Base-by-base conservation (phyloP, 768 basidiomycete genomes). In the Leccinum truebloodii region DNA sequence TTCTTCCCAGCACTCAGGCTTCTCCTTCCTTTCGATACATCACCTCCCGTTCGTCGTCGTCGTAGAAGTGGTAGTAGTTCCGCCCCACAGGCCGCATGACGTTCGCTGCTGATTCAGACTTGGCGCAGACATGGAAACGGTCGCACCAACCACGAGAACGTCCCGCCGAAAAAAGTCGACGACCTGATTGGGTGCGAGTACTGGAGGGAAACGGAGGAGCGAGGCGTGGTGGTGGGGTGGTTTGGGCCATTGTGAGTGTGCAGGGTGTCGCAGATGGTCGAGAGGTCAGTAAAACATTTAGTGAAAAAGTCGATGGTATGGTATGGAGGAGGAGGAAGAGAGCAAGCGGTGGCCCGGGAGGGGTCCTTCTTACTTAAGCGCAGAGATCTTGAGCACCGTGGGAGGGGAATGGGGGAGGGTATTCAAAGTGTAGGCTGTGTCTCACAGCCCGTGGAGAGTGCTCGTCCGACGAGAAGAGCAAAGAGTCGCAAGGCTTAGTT, bases 141-240 rank as follows among this genome's bases (percentile, higher is more conserved):
- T 32, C 7, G 59, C 14, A 12, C 53, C 58, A 30, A 59, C 10
- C 20, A 26, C 12, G 32, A 63, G 58, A 37, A 61, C 5, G 52
- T 72, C 71, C 64, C 63, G 56, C 1, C 69, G 69, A 58, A 72
- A 72, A 18, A 71, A 73, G 59, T 72, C 71, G 44, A 69, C 59
- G 6, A 65, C 69, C 34, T 63, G 54, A 13, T 22, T 51, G 14
- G 69, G 63, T 3, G 62, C 52, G 12, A 71, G 63, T 0, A 69
- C 53, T 20, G 63, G 48, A 41, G 71, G 65, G 0, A 69, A 64
- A 10, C 71, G 71, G 52, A 72, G 71, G 12, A 72, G 18, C 9
- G 71, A 61, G 34, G 71, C 63, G 4, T 72, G 71, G 44, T 72
- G 71, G 34, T 73, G 65, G 22, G 71, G 71, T 12, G 67, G 71